These are phyloP conservation scores for Carex pumila DNA, from an alignment of 176 grass and related monocot genomes.

Conservation along the genomic window DNA sequence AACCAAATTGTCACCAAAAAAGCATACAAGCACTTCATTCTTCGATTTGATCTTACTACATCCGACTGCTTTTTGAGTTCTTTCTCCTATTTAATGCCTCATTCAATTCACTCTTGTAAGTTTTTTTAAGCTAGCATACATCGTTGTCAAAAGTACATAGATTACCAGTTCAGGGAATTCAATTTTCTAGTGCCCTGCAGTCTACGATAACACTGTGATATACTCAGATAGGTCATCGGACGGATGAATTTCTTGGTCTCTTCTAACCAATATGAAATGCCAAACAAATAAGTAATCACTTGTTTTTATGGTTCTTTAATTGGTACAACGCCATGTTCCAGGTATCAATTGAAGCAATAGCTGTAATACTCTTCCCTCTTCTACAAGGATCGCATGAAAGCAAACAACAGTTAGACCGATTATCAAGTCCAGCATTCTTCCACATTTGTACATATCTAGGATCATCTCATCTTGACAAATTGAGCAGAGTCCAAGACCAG, in stretches of 20 bases:
- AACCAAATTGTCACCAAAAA: not conserved
- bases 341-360: not conserved
- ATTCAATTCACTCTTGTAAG: not conserved
- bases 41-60: not conserved
- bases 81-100: not conserved
- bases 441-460: not conserved
- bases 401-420: not conserved
- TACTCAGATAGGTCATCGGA: too few relatives aligned
- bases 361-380: not conserved
- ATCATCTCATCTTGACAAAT: not conserved
- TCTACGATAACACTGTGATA: too few relatives aligned
- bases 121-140: not conserved
- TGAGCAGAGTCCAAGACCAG: not conserved
- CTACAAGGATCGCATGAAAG: not conserved
- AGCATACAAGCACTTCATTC: not conserved
- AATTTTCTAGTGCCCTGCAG: not conserved
- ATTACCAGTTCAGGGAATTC: not conserved
- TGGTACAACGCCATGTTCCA: not conserved
- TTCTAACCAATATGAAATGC: not conserved
- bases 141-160: not conserved
- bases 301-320: not conserved
- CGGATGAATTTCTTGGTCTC: not conserved
- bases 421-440: not conserved
- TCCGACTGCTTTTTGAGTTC: not conserved
- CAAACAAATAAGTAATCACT: constrained; percentile 1